Percentiles rank a stretch among this genome's conserved stretches.
Conservation (phyloP, 169 alveolate species). For the Condylostoma magnum region DNA sequence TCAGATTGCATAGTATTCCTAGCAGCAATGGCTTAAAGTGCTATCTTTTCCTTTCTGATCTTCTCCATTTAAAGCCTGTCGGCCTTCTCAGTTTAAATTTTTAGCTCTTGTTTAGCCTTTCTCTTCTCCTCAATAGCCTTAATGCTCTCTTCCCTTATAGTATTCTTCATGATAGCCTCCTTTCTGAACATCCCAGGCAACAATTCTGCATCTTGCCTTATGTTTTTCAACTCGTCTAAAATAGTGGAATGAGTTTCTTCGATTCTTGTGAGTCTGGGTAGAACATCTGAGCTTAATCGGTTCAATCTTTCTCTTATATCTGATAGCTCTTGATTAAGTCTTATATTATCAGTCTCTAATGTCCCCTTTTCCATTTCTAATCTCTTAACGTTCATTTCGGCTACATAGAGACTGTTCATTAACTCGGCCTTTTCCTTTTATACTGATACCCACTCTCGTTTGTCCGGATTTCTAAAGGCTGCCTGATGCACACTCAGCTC, state of each 20-base stretch:
- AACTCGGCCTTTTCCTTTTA: slow-evolving; percentile 8
- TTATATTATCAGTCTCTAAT: background rate
- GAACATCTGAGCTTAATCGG: background rate
- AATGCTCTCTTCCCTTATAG: slow-evolving; percentile 16
- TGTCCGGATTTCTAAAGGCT: slow-evolving; percentile 1
- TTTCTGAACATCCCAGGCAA: slow-evolving; percentile 23
- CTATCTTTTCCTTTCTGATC: slow-evolving; percentile 8
- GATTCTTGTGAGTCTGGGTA: slow-evolving; percentile 9
- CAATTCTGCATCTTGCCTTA: slow-evolving; percentile 25
- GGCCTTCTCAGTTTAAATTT: background rate
- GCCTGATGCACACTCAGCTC: background rate
- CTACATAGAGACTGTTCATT: background rate
- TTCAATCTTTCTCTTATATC: slow-evolving; percentile 2
- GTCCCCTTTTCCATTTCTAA: slow-evolving; percentile 11
- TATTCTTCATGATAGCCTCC: slow-evolving; percentile 19
- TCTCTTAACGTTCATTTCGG: slow-evolving; percentile 6
- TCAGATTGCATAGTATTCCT: background rate
- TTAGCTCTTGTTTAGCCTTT: slow-evolving; percentile 10
- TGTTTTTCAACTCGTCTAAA: background rate
- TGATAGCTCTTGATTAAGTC: background rate
- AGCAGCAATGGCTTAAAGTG: slow-evolving; percentile 31
- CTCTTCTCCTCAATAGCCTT: slow-evolving; percentile 15
- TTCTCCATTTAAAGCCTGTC: background rate
- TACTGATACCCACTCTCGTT: background rate
- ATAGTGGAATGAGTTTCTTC: background rate